These are phyloP conservation scores for Phaffia australis DNA, from an alignment of 768 basidiomycete species.

Conservation along the genomic window DNA sequence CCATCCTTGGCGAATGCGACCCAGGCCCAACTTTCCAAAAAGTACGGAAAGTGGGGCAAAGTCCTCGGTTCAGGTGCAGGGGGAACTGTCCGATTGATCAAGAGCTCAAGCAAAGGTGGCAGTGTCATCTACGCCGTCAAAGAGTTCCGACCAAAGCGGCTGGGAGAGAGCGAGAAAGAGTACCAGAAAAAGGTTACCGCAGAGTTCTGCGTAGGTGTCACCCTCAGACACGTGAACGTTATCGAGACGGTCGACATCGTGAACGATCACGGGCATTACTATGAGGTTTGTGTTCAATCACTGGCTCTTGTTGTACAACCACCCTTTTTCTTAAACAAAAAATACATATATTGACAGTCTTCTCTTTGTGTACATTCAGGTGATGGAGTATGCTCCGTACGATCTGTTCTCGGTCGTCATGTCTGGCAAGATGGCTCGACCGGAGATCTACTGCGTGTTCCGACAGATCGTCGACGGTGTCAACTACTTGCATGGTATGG, in stretches of 20 bases:
- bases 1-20: conserved; percentile 38
- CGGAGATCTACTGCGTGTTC: conserved; percentile 98
- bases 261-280: conserved; percentile 92
- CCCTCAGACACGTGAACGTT: conserved; percentile 83
- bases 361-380: conserved; percentile 44
- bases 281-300: conserved; percentile 56
- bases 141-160: conserved; percentile 82
- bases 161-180: conserved; percentile 85
- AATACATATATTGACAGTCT: neutral
- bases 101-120: conserved; percentile 67
- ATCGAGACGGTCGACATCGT: conserved; percentile 98
- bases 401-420: conserved; percentile 99
- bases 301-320: conserved; percentile 15
- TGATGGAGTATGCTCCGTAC: conserved; percentile 99
- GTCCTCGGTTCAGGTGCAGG: conserved; percentile 92
- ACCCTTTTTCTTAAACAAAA: no score
- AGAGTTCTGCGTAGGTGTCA: conserved; percentile 85
- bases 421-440: conserved; percentile 96
- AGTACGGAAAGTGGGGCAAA: conserved; percentile 98
- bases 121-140: conserved; percentile 88
- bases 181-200: conserved; percentile 99
- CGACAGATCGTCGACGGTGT: conserved; percentile 97
- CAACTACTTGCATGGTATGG: conserved; percentile 93
- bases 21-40: conserved; percentile 71
- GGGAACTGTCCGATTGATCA: conserved; percentile 95